phyloP scores from a whole-genome alignment of 352 stramenopile genomes.

The Phytopythium litorale region DNA sequence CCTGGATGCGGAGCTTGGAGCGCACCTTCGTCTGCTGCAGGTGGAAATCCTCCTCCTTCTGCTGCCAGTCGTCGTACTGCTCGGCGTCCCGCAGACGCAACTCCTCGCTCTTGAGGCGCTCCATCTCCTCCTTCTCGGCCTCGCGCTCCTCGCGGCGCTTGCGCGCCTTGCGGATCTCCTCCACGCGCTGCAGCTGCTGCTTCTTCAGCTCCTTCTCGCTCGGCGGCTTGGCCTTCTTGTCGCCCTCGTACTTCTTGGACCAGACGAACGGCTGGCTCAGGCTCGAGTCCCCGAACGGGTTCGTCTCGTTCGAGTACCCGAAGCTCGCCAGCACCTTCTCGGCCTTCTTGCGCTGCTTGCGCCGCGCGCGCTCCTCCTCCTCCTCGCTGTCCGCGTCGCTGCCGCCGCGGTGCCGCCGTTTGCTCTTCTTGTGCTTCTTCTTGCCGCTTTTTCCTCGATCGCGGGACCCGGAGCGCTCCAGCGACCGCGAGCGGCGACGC shows the following conservation, averaged over 20 bases:
- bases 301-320: slow-evolving; percentile 98
- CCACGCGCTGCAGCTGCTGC: slow-evolving; percentile 78
- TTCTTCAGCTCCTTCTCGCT: slow-evolving; percentile 59
- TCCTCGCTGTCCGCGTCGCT: slow-evolving; percentile 27
- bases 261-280: slow-evolving; percentile 97
- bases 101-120: slow-evolving; percentile 94
- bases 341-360: slow-evolving; percentile 63
- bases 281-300: slow-evolving; percentile 98
- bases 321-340: slow-evolving; percentile 79
- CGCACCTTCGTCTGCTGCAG: slow-evolving; percentile 91
- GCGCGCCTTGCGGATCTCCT: slow-evolving; percentile 96
- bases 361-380: slow-evolving; percentile 39
- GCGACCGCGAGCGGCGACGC: neutral
- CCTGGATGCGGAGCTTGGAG: slow-evolving; percentile 80
- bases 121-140: slow-evolving; percentile 93
- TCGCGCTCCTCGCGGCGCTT: slow-evolving; percentile 87
- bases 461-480: neutral
- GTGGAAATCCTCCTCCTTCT: slow-evolving; percentile 98
- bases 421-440: slow-evolving; percentile 31
- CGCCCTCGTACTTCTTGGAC: slow-evolving; percentile 93
- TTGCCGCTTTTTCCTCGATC: neutral
- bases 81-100: slow-evolving; percentile 93
- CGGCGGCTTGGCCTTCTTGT: slow-evolving; percentile 11
- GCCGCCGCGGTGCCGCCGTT: slow-evolving; percentile 11
- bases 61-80: slow-evolving; percentile 97